Evolutionary conservation across 768 basidiomycete species (phyloP), one percentile per base, ranked within the genome.

Genomic region (Trametes sanguinea): DNA sequence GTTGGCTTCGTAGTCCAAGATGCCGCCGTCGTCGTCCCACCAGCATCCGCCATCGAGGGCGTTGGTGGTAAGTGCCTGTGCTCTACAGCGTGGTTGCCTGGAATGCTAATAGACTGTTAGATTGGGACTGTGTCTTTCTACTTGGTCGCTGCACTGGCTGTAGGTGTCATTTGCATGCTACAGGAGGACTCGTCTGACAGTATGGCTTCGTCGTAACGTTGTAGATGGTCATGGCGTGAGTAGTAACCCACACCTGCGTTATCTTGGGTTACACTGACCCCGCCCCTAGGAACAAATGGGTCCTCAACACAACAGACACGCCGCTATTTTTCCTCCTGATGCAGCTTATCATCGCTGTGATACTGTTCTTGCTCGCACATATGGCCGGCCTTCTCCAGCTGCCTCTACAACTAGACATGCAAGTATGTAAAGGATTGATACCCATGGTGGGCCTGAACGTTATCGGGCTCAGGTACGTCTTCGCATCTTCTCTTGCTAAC

Each of bases 141-240:
- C 72, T 84, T 95, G 58, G 83, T 94, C n/a, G 92, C 93, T 57
- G 93, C 93, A 27, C 76, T 95, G 60, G 82, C 90, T 71, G 93
- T 94, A 75, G 68, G 92, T 86, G 13, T 43, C 44, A 17, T 48
- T 29, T 14, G n/a, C 27, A 47, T 52, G 17, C 10, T 37, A 22
- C 45, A 6, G 2, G 4, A 33, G 22, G 4, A 40, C 8, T 17
- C 43, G 8, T 53, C 22, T 35, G 37, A 43, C 29, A 57, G 30
- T 16, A 10, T 27, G 8, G 22, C 61, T 46, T 32, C 53, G 32
- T 30, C 32, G 9, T 14, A 22, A 53, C 46, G 0, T 6, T 37
- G 35, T 71, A 94, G 92, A 94, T 95, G 93, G 89, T 95, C 67
- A 88, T 95, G 83, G 94, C 91, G 89, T 94, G 81, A 61, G 71